phyloP scores from a whole-genome alignment of 2,329 filamentous ascomycete species.

The Penicillium psychrosexuale region DNA sequence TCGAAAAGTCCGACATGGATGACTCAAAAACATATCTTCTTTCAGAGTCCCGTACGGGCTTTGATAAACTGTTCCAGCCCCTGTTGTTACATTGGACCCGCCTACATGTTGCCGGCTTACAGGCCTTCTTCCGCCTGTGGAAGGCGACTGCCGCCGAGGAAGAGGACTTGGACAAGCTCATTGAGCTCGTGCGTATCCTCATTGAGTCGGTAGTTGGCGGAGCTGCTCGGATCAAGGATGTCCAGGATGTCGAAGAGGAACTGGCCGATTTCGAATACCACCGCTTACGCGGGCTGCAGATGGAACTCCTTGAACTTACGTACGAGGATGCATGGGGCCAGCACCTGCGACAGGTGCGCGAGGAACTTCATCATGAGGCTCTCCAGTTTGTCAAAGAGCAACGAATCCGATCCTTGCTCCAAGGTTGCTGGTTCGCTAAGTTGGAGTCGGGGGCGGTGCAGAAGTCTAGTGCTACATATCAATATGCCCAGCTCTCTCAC shows the following conservation, averaged over 20 bases:
- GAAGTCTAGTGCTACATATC: constrained; percentile 59
- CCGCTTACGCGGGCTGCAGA: constrained; percentile 78
- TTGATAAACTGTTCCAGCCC: constrained; percentile 83
- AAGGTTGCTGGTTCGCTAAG: constrained; percentile 81
- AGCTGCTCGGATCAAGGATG: constrained; percentile 75
- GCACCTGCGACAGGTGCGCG: constrained; percentile 83
- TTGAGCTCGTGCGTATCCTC: constrained; percentile 84
- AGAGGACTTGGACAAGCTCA: constrained; percentile 91
- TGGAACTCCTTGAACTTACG: constrained; percentile 84
- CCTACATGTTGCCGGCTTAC: constrained; percentile 78
- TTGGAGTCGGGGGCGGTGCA: constrained; percentile 45
- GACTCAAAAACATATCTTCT: constrained; percentile 73
- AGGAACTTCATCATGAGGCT: constrained; percentile 86
- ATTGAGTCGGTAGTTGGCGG: constrained; percentile 85
- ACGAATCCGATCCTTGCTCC: constrained; percentile 80
- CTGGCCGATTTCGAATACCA: constrained; percentile 77
- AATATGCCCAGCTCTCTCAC: constrained; percentile 84
- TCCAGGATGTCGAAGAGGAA: constrained; percentile 85
- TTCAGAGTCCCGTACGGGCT: constrained; percentile 70
- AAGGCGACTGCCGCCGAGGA: constrained; percentile 79
- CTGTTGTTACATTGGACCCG: constrained; percentile 89
- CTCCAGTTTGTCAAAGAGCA: constrained; percentile 97
- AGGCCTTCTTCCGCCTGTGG: constrained; percentile 89
- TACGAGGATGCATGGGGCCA: constrained; percentile 95
- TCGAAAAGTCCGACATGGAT: constrained; percentile 77